A percentile compares a stretch with the other conserved stretches of the same genome.
Conservation (phyloP, 768 basidiomycete species). For the Russula foetens region DNA sequence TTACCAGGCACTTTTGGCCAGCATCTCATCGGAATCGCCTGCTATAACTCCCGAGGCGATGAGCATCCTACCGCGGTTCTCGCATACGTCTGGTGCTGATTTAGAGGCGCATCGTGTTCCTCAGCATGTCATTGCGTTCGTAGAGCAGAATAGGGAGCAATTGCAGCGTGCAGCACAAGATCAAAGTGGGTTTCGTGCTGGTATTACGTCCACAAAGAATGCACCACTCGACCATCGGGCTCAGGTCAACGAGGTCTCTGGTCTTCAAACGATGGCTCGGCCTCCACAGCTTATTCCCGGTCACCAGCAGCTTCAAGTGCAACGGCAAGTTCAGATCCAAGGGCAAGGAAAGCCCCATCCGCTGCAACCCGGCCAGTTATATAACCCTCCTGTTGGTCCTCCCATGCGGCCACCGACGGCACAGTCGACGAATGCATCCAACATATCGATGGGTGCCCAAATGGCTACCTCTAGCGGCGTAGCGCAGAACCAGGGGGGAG, state of each 20-base stretch:
- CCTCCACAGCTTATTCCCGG: not conserved
- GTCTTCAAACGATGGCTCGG: not conserved
- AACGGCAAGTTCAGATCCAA: not conserved
- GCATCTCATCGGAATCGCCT: not conserved
- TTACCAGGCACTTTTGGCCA: conserved; percentile 6
- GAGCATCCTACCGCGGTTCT: conserved; percentile 10
- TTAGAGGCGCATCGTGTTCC: conserved; percentile 11
- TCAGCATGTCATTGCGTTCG: not conserved
- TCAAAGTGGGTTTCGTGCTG: conserved; percentile 11
- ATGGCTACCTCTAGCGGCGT: not conserved
- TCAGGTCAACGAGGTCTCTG: not conserved
- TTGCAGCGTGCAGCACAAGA: conserved; percentile 10
- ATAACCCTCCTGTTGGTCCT: not conserved
- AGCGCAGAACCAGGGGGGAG: not conserved
- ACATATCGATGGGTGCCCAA: not conserved
- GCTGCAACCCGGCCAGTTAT: not conserved
- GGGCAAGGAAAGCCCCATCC: conserved; percentile 1
- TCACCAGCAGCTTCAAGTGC: not conserved
- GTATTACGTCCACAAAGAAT: conserved; percentile 6
- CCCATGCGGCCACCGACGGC: not conserved
- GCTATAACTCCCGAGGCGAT: not conserved
- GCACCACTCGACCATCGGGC: not conserved
- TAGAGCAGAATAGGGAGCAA: conserved; percentile 10
- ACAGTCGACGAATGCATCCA: conserved; percentile 3
- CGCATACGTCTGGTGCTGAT: conserved; percentile 9